phyloP scores from a whole-genome alignment of 2,329 filamentous ascomycete genomes.

The Knoxdaviesia proteae region DNA sequence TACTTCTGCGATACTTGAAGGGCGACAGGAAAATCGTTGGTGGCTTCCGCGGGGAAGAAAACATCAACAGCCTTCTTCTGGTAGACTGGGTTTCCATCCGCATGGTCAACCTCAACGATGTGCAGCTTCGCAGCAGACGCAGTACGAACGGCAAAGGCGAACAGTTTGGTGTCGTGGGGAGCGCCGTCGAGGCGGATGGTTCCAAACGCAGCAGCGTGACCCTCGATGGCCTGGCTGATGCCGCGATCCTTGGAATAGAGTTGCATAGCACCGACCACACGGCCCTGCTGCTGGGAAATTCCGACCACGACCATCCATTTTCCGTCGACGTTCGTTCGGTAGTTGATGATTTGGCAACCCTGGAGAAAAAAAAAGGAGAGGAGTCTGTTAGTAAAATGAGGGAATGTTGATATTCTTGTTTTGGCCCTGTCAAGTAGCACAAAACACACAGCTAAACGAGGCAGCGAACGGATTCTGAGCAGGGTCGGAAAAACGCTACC shows the following conservation, averaged over 20 bases:
- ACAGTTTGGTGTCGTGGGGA: slow-evolving; percentile 78
- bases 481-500: too few species aligned
- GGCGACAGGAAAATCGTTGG: slow-evolving; percentile 92
- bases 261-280: slow-evolving; percentile 91
- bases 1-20: slow-evolving; percentile 96
- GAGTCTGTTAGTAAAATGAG: neutral
- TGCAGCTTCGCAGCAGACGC: slow-evolving; percentile 73
- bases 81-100: slow-evolving; percentile 72
- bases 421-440: too few species aligned
- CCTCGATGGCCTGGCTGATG: slow-evolving; percentile 95
- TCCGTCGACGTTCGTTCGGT: slow-evolving; percentile 82
- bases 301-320: slow-evolving; percentile 98
- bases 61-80: slow-evolving; percentile 93
- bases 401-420: neutral
- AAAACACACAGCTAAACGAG: too few species aligned
- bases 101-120: slow-evolving; percentile 91
- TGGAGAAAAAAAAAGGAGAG: slow-evolving; percentile 14
- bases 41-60: slow-evolving; percentile 89
- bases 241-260: slow-evolving; percentile 89
- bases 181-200: slow-evolving; percentile 77
- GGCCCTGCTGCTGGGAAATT: slow-evolving; percentile 80
- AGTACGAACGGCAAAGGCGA: slow-evolving; percentile 86
- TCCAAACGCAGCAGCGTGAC: slow-evolving; percentile 87
- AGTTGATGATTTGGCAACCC: slow-evolving; percentile 99
- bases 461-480: too few species aligned